These are phyloP conservation scores for Didymella keratinophila DNA, from an alignment of 2,329 filamentous ascomycete species.

Conservation along the genomic window DNA sequence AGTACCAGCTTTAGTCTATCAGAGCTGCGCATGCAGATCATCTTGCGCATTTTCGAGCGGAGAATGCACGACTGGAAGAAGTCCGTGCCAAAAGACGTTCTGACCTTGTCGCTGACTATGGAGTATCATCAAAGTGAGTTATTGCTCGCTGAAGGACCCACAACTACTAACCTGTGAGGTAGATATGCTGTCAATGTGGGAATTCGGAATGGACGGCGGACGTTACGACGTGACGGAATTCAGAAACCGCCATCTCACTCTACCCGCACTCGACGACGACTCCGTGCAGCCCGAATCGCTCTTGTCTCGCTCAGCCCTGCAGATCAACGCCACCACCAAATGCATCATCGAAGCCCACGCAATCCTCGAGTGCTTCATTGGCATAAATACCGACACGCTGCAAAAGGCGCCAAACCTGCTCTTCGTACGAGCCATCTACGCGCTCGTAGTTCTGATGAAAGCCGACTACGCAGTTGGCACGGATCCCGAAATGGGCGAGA, in stretches of 20 bases:
- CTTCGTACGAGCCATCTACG: conserved; percentile 46
- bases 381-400: conserved; percentile 30
- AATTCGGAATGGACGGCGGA: conserved; percentile 50
- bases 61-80: conserved; percentile 49
- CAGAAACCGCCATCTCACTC: conserved; percentile 43
- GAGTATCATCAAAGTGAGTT: conserved; percentile 40
- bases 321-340: conserved; percentile 49
- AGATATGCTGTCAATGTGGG: conserved; percentile 48
- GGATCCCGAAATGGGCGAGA: conserved; percentile 43
- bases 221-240: conserved; percentile 48
- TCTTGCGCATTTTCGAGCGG: conserved; percentile 47
- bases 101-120: conserved; percentile 39
- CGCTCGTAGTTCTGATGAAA: conserved; percentile 44
- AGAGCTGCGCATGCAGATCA: conserved; percentile 47
- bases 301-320: conserved; percentile 42
- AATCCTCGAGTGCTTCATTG: conserved; percentile 42
- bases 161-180: background rate
- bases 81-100: conserved; percentile 40
- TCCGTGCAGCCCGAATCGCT: conserved; percentile 45
- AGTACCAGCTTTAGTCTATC: conserved; percentile 49
- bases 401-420: conserved; percentile 39
- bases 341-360: conserved; percentile 44
- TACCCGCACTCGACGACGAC: conserved; percentile 46
- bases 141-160: no score
- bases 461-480: conserved; percentile 48